Conservation (phyloP, 441 rosid genomes). For the Erysimum cheiri region DNA sequence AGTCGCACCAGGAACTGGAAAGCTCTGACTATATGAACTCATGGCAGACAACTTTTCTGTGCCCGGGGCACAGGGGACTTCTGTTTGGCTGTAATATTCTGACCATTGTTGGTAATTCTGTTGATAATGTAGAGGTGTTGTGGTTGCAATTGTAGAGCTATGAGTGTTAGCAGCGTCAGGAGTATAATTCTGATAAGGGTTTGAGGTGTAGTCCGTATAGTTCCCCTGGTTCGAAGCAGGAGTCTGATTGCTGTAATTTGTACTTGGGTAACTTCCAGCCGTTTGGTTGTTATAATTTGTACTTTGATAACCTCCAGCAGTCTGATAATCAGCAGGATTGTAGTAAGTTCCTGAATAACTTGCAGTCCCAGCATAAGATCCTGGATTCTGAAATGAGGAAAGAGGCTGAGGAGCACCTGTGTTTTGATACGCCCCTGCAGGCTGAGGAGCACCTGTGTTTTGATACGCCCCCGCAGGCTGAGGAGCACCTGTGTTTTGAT, state of each 20-base stretch:
- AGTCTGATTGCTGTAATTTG: slow-evolving; percentile 73
- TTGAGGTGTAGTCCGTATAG: slow-evolving; percentile 68
- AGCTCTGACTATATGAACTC: slow-evolving; percentile 59
- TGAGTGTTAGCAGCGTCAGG: slow-evolving; percentile 61
- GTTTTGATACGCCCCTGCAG: slow-evolving; percentile 93
- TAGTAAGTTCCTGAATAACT: slow-evolving; percentile 97
- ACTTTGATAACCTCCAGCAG: slow-evolving; percentile 90
- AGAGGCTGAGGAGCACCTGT: slow-evolving; percentile 97
- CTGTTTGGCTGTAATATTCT: slow-evolving; percentile 86
- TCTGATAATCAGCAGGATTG: slow-evolving; percentile 99
- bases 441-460: slow-evolving; percentile 52
- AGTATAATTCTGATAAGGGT: slow-evolving; percentile 70
- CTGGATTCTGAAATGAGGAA: slow-evolving; percentile 92
- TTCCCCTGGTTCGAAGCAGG: slow-evolving; percentile 68
- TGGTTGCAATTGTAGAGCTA: slow-evolving; percentile 58
- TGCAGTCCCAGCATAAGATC: slow-evolving; percentile 98
- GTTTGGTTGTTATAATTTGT: slow-evolving; percentile 74
- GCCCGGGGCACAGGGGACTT: slow-evolving; percentile 98
- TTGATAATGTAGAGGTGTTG: slow-evolving; percentile 70
- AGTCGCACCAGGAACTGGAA: slow-evolving; percentile 62
- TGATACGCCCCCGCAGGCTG: too few relatives aligned
- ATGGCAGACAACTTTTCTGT: slow-evolving; percentile 78
- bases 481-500: too few relatives aligned
- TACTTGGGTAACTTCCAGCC: slow-evolving; percentile 82
- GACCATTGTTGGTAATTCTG: slow-evolving; percentile 89